Evolutionary conservation across 768 basidiomycete species (phyloP), one percentile per base, ranked within the genome.

Genomic region (Leccinum boreale): DNA sequence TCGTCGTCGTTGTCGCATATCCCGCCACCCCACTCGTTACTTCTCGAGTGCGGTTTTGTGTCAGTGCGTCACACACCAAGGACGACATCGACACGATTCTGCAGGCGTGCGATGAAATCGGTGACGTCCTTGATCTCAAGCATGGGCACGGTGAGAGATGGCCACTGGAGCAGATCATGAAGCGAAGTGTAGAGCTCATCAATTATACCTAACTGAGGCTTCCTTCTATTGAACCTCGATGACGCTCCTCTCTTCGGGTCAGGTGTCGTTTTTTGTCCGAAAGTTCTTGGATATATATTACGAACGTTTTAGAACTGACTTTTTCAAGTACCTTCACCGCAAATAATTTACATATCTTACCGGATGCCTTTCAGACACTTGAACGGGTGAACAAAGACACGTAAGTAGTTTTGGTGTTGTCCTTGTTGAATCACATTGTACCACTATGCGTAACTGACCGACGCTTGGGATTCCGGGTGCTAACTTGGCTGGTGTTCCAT

Each of bases 61-160:
- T 98, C 15, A 93, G 90, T 57, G 90, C 96, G 11, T 79, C 94
- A 50, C 97, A 99, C 79, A 98, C 95, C 56, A 99, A 99, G 78
- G 90, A 94, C 64, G 97, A 99, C 67, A 85, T 98, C 57, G 97
- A 99, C 75, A 76, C 77, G 12, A 75, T 98, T 28, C 78, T 99
- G 50, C 76, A 81, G 45, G 95, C 96, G 8, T 92, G 89, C 66
- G 93, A 97, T 72, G 95, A 97, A 73, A 78, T 98, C 59, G 97
- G 97, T 26, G 89, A 90, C 66, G 70, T 91, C 26, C 75, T 99
- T 62, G 94, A 96, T 74, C 75, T 98, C 74, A 98, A 97, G 77
- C 88, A 94, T 70, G 87, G 86, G 3, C 59, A 63, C 14, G 74
- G 76, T 3, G 86, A 90, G 70, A 78, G 92, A 67, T 96, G 94